A percentile compares a stretch with the other conserved stretches of the same genome.
Conservation (phyloP, 768 basidiomycete genomes). For the Russula lepida region DNA sequence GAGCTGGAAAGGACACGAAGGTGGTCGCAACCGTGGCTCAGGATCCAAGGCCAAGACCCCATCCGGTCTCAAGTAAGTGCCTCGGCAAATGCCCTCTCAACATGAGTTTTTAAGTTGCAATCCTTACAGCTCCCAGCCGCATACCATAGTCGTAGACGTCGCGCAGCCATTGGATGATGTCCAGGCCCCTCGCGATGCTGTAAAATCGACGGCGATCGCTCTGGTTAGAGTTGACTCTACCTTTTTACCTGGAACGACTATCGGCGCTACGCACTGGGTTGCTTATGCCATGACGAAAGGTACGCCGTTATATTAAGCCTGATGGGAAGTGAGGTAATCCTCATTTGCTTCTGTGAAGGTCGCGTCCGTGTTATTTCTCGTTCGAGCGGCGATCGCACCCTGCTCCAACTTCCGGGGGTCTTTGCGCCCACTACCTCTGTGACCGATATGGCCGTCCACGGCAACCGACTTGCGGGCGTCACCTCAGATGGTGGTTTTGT, state of each 20-base stretch:
- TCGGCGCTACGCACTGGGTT: conserved; percentile 88
- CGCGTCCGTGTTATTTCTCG: conserved; percentile 85
- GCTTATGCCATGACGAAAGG: conserved; percentile 89
- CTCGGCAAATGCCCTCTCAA: not conserved
- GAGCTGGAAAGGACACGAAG: conserved; percentile 30
- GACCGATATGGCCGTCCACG: conserved; percentile 79
- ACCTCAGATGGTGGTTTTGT: conserved; percentile 86
- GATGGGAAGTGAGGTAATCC: not conserved
- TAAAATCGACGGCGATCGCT: conserved; percentile 86
- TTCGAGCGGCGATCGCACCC: conserved; percentile 78
- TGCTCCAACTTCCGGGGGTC: conserved; percentile 60
- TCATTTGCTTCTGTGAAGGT: conserved; percentile 31
- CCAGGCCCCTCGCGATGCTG: conserved; percentile 64
- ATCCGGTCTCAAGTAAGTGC: conserved; percentile 48
- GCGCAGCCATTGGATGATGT: conserved; percentile 64
- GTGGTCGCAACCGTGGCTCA: conserved; percentile 30
- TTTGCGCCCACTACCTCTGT: conserved; percentile 60
- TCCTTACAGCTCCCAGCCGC: conserved; percentile 45
- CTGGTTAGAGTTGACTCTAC: conserved; percentile 79
- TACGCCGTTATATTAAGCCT: conserved; percentile 21
- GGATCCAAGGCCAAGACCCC: conserved; percentile 41
- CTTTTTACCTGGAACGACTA: conserved; percentile 79
- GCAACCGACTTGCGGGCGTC: conserved; percentile 75
- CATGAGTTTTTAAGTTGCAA: not conserved
- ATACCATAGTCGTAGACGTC: conserved; percentile 70